phyloP scores from a whole-genome alignment of 2,329 filamentous ascomycete species.

The Xylaria sp. region DNA sequence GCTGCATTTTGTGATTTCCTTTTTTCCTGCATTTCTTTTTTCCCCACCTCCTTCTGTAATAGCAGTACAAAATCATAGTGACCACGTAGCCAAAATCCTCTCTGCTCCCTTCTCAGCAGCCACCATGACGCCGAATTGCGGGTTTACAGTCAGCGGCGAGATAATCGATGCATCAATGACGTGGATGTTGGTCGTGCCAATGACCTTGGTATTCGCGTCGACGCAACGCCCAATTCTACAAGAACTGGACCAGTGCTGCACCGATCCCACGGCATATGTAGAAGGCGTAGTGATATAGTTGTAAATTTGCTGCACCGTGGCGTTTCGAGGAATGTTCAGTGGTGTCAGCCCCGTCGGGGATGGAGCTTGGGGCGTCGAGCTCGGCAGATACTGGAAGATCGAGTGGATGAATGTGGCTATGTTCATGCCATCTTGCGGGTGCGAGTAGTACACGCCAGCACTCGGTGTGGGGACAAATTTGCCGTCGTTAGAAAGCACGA shows the following conservation, averaged over 20 bases:
- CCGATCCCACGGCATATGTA: conserved; percentile 60
- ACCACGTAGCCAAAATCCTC: conserved; percentile 53
- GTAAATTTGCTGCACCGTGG: conserved; percentile 60
- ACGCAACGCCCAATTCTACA: conserved; percentile 64
- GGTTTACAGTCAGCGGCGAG: conserved; percentile 63
- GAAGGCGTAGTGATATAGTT: conserved; percentile 62
- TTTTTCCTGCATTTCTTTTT: not conserved
- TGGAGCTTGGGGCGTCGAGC: conserved; percentile 42
- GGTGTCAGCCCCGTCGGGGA: conserved; percentile 57
- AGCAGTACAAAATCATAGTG: not conserved
- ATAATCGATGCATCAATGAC: conserved; percentile 64
- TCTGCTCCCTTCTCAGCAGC: conserved; percentile 63
- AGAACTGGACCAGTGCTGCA: conserved; percentile 65
- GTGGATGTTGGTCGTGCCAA: conserved; percentile 61
- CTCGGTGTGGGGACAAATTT: conserved; percentile 57
- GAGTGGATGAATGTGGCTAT: conserved; percentile 62
- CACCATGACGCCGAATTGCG: conserved; percentile 65
- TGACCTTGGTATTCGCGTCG: conserved; percentile 58
- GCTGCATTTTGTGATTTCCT: not conserved
- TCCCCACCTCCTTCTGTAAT: not conserved
- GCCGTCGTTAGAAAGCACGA: conserved; percentile 54
- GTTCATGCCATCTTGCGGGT: conserved; percentile 59
- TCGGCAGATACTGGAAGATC: conserved; percentile 59
- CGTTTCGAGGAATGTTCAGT: conserved; percentile 59
- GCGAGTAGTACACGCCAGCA: conserved; percentile 58